phyloP scores from a whole-genome alignment of 2,329 filamentous ascomycete genomes.

The Drechslerella coelobrocha region DNA sequence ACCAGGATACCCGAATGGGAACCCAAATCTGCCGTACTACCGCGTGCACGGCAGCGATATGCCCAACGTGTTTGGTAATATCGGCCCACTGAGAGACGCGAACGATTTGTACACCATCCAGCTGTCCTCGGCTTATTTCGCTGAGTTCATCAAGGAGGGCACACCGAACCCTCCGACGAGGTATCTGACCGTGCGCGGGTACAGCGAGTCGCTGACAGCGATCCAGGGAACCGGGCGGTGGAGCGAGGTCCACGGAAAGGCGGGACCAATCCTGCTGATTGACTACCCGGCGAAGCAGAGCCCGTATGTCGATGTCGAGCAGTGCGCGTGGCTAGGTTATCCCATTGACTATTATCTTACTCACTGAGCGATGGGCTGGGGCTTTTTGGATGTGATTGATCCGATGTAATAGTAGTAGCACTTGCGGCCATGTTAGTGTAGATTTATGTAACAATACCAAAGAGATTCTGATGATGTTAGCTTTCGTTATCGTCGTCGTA shows the following conservation, averaged over 20 bases:
- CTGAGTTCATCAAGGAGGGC: conserved; percentile 62
- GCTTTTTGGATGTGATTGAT: conserved; percentile 5
- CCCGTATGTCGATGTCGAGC: conserved; percentile 62
- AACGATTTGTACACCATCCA: conserved; percentile 62
- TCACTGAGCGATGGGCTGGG: conserved; percentile 51
- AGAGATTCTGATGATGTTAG: not conserved
- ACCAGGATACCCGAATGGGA: conserved; percentile 59
- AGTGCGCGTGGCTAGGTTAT: conserved; percentile 63
- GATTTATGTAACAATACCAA: not conserved
- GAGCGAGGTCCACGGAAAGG: conserved; percentile 58
- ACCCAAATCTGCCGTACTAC: conserved; percentile 65
- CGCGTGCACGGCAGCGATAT: conserved; percentile 67
- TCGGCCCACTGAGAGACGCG: conserved; percentile 62
- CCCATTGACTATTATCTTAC: conserved; percentile 60
- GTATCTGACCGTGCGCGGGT: conserved; percentile 62
- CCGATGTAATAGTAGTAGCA: too few species aligned
- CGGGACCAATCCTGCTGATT: conserved; percentile 60
- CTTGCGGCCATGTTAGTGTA: not conserved
- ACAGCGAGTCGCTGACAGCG: conserved; percentile 59
- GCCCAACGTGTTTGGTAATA: conserved; percentile 65
- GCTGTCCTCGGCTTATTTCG: conserved; percentile 62
- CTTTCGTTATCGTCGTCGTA: not conserved
- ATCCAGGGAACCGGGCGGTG: conserved; percentile 58
- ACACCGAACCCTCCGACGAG: conserved; percentile 63
- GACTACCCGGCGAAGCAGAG: conserved; percentile 61